Evolutionary conservation across 495 filamentous ascomycete species (phyloP), one percentile per base, ranked within the genome.

Genomic region (Aspergillus sclerotiicarbonarius): DNA sequence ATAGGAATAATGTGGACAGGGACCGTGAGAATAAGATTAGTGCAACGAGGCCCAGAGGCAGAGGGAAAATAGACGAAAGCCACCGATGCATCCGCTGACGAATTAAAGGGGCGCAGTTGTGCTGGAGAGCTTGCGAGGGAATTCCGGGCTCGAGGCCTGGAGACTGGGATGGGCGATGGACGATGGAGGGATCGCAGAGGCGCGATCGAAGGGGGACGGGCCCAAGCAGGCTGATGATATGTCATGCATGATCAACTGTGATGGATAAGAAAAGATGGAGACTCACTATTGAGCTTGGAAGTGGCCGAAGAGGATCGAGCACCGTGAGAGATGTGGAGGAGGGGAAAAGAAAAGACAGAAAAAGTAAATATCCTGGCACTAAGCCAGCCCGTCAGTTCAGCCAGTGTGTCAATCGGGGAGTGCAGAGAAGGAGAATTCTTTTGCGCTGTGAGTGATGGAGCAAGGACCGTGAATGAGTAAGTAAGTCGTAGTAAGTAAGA

Each of bases 161-260:
- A 47, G 46, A 25, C 41, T 45, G 10, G 54, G 45, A 48, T 66
- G 64, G 61, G 58, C 57, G 61, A 48, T 66, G 10, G 10, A 25
- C 21, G 47, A 50, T 53, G 60, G 53, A 56, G 21, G 12, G 47
- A 53, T 48, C 57, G 55, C 51, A 58, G 57, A 55, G 52, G 64
- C 54, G 51, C 45, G 50, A 46, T 51, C 35, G 20, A 54, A 51
- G 18, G 53, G 32, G 52, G 53, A 35, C 39, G 61, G 25, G 60
- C 57, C 49, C 49, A 55, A 54, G 51, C 46, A 57, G 54, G 55
- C 60, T 59, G 29, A 50, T 50, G 61, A 67, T 63, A 67, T 67
- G 64, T 67, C 64, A 61, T 67, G 64, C 64, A 63, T 63, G 56
- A 59, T 58, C 52, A 48, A 58, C 60, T 58, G 49, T 33, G 43